Percentiles rank a stretch among this genome's conserved stretches.
Evolutionary conservation across 352 stramenopile genomes (phyloP).

Genomic region (Peronospora farinosa): DNA sequence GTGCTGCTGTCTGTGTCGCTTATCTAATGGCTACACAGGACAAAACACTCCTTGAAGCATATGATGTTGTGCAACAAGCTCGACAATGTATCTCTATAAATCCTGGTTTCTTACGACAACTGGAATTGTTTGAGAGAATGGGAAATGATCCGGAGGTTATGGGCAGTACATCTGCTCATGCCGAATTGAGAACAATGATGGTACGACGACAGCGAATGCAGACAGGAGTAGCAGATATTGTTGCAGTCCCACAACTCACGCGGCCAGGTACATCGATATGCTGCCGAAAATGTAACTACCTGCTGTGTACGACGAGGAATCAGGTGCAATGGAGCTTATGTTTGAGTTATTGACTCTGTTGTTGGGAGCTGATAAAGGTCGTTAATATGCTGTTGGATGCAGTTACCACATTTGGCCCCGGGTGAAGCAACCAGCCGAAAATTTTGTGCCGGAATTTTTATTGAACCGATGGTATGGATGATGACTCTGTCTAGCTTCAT

Average conservation of each 20-base stretch:
- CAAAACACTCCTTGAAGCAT: slow-evolving; percentile 42
- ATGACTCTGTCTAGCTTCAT: slow-evolving; percentile 19
- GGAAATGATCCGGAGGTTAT: slow-evolving; percentile 30
- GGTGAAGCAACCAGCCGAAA: slow-evolving; percentile 4
- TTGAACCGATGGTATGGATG: slow-evolving; percentile 78
- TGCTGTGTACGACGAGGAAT: slow-evolving; percentile 46
- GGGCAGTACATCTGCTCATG: slow-evolving; percentile 49
- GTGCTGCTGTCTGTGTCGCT: slow-evolving; percentile 62
- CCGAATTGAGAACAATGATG: slow-evolving; percentile 51
- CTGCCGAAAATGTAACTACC: slow-evolving; percentile 58
- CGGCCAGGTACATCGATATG: slow-evolving; percentile 21
- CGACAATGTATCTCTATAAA: slow-evolving; percentile 79
- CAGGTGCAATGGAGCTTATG: slow-evolving; percentile 23
- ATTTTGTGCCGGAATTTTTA: slow-evolving; percentile 29
- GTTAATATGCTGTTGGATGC: slow-evolving; percentile 1
- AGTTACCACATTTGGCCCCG: slow-evolving; percentile 20
- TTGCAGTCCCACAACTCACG: slow-evolving; percentile 21
- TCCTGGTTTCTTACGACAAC: slow-evolving; percentile 56
- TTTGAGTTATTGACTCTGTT: neutral
- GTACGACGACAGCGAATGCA: slow-evolving; percentile 33
- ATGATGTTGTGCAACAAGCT: slow-evolving; percentile 49
- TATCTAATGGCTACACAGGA: slow-evolving; percentile 54
- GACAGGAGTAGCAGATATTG: slow-evolving; percentile 22
- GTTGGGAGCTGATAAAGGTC: neutral
- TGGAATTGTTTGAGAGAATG: slow-evolving; percentile 71